phyloP scores from a whole-genome alignment of 148 eudicot species.

The Vaccinium corymbosum region DNA sequence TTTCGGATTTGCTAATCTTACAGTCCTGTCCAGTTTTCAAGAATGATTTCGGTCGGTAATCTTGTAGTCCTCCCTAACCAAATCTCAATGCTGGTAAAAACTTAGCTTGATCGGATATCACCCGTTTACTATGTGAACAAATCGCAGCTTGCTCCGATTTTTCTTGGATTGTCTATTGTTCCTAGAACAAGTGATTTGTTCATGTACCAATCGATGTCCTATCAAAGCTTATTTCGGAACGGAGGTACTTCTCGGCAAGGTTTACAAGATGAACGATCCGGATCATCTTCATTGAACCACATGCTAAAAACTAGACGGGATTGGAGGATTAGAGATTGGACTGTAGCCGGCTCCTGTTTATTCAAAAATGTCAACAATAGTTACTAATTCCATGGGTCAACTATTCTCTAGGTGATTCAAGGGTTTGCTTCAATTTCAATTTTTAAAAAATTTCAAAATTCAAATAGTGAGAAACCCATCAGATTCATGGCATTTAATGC shows the following conservation, averaged over 20 bases:
- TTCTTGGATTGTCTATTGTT: neutral
- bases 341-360: neutral
- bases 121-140: neutral
- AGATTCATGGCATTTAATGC: constrained; percentile 10
- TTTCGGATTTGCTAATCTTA: too few relatives aligned
- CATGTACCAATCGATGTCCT: neutral
- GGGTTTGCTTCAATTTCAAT: neutral
- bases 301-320: neutral
- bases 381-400: neutral
- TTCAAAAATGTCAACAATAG: neutral
- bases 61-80: neutral
- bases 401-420: neutral
- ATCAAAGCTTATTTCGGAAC: neutral
- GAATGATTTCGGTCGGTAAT: neutral
- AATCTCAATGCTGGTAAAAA: neutral
- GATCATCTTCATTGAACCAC: neutral
- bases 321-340: neutral
- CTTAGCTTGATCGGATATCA: neutral
- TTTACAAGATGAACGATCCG: neutral
- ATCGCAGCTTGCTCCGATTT: neutral
- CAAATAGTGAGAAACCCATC: neutral
- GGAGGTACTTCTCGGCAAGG: neutral
- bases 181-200: neutral
- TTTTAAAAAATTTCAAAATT: neutral
- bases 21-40: too few relatives aligned